phyloP scores from a whole-genome alignment of 371 early-diverging fungal genomes.

The Lichtheimia ornata region DNA sequence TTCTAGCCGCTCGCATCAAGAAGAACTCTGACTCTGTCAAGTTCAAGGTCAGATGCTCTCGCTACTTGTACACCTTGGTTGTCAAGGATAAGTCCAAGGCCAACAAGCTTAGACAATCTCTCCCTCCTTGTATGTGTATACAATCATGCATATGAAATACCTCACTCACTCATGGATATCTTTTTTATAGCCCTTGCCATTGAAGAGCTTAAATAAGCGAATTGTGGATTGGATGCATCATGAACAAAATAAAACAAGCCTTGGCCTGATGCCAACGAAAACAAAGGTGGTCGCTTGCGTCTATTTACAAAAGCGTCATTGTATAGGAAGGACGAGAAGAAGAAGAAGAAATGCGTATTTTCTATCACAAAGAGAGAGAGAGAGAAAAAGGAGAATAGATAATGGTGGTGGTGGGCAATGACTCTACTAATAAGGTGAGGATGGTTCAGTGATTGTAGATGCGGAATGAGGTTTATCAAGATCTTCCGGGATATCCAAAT shows the following conservation, averaged over 20 bases:
- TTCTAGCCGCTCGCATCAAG: slow-evolving; percentile 90
- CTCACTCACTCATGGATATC: not conserved
- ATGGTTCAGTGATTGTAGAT: too few species aligned
- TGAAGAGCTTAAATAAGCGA: slow-evolving; percentile 35
- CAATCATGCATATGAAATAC: not conserved
- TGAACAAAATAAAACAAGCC: too few species aligned
- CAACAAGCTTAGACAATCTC: slow-evolving; percentile 92
- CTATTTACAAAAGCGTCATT: too few species aligned
- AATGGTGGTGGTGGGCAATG: too few species aligned
- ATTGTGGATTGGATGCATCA: too few species aligned
- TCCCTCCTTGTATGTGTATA: slow-evolving; percentile 70
- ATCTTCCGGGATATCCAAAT: not conserved
- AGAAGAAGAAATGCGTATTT: too few species aligned
- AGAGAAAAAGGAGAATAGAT: too few species aligned
- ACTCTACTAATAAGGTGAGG: too few species aligned
- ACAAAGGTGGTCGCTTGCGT: too few species aligned
- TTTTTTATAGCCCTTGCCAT: slow-evolving; percentile 33
- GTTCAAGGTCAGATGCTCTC: slow-evolving; percentile 99
- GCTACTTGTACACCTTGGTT: slow-evolving; percentile 96
- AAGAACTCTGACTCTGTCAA: slow-evolving; percentile 94
- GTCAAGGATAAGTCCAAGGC: slow-evolving; percentile 97
- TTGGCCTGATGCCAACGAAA: too few species aligned
- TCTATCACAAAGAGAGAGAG: too few species aligned
- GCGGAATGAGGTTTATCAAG: slow-evolving; percentile 3
- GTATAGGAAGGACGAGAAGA: too few species aligned